Conservation (phyloP, 2,329 filamentous ascomycete genomes). For the Sporothrix humicola region DNA sequence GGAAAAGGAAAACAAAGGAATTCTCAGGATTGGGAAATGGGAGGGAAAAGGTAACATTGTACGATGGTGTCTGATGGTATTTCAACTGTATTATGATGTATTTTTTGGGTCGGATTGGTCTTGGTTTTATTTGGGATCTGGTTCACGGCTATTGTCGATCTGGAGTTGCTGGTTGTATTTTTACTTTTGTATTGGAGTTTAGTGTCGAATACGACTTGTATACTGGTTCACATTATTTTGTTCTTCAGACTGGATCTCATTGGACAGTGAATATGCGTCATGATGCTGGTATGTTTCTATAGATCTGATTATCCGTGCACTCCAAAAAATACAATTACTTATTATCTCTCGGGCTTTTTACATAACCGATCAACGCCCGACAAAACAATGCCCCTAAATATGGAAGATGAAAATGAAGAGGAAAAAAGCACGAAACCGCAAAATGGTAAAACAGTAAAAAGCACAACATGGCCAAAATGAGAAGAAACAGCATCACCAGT, state of each 20-base stretch:
- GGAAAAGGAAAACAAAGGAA: constrained; percentile 13
- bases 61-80: constrained; percentile 6
- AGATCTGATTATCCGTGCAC: not conserved
- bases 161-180: not conserved
- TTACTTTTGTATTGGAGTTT: constrained; percentile 13
- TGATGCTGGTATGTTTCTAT: constrained; percentile 1
- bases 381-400: not conserved
- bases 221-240: not conserved
- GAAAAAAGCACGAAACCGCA: not conserved
- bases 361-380: constrained; percentile 21
- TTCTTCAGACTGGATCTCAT: not conserved
- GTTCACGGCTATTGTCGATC: not conserved
- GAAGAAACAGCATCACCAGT: not conserved
- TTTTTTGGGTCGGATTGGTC: constrained; percentile 9
- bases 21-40: not conserved
- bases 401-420: not conserved
- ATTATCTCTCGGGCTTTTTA: constrained; percentile 17
- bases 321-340: not conserved
- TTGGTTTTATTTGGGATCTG: not conserved
- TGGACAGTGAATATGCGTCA: constrained; percentile 12
- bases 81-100: constrained; percentile 33
- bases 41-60: not conserved
- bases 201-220: not conserved
- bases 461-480: not conserved
- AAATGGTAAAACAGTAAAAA: not conserved